These are phyloP conservation scores for Saturnispora bothae DNA, from an alignment of 805 yeast genomes.

Conservation along the genomic window DNA sequence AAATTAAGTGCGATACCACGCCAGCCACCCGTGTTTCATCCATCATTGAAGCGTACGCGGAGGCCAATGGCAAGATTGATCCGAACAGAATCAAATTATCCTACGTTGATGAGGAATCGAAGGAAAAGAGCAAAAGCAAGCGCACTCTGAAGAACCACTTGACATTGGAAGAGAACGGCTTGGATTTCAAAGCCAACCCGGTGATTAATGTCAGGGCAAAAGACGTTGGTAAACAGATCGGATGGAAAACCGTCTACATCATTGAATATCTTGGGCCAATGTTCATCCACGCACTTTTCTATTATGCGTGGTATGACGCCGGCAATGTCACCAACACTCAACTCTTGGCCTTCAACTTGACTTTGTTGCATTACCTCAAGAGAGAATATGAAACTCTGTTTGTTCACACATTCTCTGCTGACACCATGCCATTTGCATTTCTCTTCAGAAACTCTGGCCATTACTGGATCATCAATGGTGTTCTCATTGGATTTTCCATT, in stretches of 20 bases:
- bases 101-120: conserved; percentile 18
- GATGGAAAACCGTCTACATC: conserved; percentile 84
- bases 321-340: conserved; percentile 41
- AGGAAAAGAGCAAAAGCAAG: conserved; percentile 27
- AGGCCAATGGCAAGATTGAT: conserved; percentile 29
- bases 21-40: conserved; percentile 25
- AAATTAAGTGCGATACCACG: conserved; percentile 34
- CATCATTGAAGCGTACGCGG: conserved; percentile 32
- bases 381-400: conserved; percentile 81
- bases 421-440: conserved; percentile 87
- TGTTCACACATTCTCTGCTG: conserved; percentile 75
- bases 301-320: conserved; percentile 32
- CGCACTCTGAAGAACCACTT: conserved; percentile 36
- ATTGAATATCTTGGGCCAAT: conserved; percentile 89
- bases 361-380: conserved; percentile 69
- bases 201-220: conserved; percentile 49
- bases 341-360: conserved; percentile 40
- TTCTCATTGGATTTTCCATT: conserved; percentile 27
- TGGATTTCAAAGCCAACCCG: conserved; percentile 24
- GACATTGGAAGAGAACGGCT: conserved; percentile 37
- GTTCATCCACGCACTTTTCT: conserved; percentile 63
- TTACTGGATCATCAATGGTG: conserved; percentile 87
- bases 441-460: conserved; percentile 83
- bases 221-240: conserved; percentile 88
- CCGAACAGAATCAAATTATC: conserved; percentile 50